phyloP scores from a whole-genome alignment of 805 yeast species.

The Myxozyma geophila region DNA sequence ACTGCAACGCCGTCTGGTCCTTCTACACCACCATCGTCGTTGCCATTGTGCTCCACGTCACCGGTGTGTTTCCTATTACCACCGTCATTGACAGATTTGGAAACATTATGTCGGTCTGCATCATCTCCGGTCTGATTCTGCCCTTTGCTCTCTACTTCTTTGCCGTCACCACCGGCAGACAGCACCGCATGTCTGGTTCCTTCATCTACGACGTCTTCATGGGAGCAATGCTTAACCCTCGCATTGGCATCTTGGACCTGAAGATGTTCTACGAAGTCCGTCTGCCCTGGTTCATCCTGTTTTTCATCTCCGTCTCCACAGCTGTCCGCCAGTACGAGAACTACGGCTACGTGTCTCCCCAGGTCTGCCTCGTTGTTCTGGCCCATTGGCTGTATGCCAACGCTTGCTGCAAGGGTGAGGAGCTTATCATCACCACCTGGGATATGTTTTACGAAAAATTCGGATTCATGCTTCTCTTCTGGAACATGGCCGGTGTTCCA shows the following conservation, averaged over 20 bases:
- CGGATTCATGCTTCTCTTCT: slow-evolving; percentile 97
- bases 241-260: slow-evolving; percentile 88
- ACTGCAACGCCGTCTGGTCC: slow-evolving; percentile 88
- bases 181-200: slow-evolving; percentile 90
- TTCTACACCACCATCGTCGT: slow-evolving; percentile 70
- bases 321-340: slow-evolving; percentile 77
- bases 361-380: slow-evolving; percentile 68
- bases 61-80: slow-evolving; percentile 74
- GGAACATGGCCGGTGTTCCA: slow-evolving; percentile 99
- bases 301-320: slow-evolving; percentile 74
- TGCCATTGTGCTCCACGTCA: slow-evolving; percentile 66
- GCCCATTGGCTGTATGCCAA: slow-evolving; percentile 96
- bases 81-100: slow-evolving; percentile 83
- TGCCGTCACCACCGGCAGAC: slow-evolving; percentile 71
- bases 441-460: slow-evolving; percentile 99
- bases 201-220: slow-evolving; percentile 88
- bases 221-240: slow-evolving; percentile 97
- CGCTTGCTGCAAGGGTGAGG: slow-evolving; percentile 98
- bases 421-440: slow-evolving; percentile 96
- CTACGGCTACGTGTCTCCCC: slow-evolving; percentile 80
- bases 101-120: slow-evolving; percentile 90
- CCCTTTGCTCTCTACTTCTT: slow-evolving; percentile 71
- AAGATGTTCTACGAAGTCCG: slow-evolving; percentile 98
- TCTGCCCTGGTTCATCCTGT: slow-evolving; percentile 92
- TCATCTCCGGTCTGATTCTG: slow-evolving; percentile 72